Evolutionary conservation across 2,329 filamentous ascomycete genomes (phyloP).

Genomic region (Diatrype stigma): DNA sequence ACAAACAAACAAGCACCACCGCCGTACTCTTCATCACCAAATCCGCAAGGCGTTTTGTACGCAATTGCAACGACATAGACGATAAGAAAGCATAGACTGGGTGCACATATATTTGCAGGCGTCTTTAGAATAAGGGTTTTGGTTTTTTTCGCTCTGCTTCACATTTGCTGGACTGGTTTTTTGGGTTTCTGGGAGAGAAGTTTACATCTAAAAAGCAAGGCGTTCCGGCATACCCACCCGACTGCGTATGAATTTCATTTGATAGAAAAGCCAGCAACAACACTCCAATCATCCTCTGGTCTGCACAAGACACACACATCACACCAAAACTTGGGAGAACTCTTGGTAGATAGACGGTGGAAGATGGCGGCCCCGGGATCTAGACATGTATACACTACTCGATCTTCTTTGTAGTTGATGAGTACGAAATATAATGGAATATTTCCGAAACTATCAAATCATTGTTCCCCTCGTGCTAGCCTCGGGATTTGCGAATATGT

Average conservation of each 20-base stretch:
- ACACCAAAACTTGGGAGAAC: too few species aligned
- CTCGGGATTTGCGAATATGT: too few species aligned
- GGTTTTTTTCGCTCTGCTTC: not conserved
- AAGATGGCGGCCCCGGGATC: too few species aligned
- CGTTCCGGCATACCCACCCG: constrained; percentile 31
- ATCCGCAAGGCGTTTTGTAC: not conserved
- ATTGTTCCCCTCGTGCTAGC: too few species aligned
- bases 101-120: constrained; percentile 15
- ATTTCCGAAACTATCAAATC: too few species aligned
- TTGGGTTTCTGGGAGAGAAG: constrained; percentile 2
- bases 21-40: not conserved
- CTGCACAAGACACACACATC: too few species aligned
- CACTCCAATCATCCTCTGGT: not conserved
- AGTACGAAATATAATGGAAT: too few species aligned
- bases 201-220: constrained; percentile 27
- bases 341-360: too few species aligned
- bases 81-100: constrained; percentile 8
- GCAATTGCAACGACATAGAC: constrained; percentile 1
- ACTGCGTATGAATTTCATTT: constrained; percentile 4
- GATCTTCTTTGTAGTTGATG: too few species aligned
- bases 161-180: not conserved
- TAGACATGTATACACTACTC: too few species aligned
- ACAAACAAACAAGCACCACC: not conserved
- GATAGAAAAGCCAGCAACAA: not conserved
- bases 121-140: constrained; percentile 12